Evolutionary conservation across 331 rosid genomes (phyloP).

Genomic region (Quercus tomentella): DNA sequence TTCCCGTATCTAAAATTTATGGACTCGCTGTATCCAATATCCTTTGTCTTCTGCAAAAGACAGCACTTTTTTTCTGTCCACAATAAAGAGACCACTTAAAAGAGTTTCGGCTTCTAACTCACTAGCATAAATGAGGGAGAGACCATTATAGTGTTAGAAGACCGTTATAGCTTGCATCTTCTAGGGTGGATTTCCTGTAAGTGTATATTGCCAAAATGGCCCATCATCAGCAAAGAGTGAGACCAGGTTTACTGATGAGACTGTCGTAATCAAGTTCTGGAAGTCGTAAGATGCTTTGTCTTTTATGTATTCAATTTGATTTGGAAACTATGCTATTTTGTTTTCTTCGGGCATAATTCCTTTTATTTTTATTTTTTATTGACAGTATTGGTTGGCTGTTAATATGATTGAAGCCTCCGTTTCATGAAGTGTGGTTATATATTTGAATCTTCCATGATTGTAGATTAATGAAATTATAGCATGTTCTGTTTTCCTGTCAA

Average conservation of each 20-base stretch:
- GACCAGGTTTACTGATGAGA: not conserved
- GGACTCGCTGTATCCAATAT: no score
- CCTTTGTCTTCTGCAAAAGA: no score
- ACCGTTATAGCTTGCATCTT: not conserved
- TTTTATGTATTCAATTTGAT: no score
- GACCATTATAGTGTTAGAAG: not conserved
- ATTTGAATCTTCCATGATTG: not conserved
- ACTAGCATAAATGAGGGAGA: no score
- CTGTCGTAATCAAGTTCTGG: not conserved
- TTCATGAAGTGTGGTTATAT: not conserved
- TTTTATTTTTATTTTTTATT: not conserved
- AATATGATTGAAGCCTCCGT: not conserved
- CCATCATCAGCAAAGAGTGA: not conserved
- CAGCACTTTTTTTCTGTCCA: no score
- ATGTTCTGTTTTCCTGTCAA: not conserved
- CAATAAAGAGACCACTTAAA: no score
- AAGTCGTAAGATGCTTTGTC: not conserved
- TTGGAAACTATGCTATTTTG: no score
- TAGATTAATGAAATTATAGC: not conserved
- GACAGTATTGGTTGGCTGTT: not conserved
- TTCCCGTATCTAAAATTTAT: no score
- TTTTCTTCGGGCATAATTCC: no score
- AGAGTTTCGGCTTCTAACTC: no score
- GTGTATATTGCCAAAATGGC: not conserved
- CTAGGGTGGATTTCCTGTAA: not conserved